phyloP scores from a whole-genome alignment of 2,329 filamentous ascomycete species.

The Fusarium dimerum region DNA sequence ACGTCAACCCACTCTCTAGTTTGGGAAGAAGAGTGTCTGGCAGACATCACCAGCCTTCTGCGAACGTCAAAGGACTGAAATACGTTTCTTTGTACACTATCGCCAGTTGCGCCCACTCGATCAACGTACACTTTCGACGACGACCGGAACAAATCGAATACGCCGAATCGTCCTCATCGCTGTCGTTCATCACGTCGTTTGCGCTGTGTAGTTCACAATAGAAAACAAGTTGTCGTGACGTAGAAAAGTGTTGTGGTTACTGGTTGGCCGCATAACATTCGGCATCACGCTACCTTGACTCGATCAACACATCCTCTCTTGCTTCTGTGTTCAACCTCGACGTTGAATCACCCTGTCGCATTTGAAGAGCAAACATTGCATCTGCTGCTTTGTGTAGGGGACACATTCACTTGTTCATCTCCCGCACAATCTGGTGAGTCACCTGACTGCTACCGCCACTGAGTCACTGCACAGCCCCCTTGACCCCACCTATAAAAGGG shows the following conservation, averaged over 20 bases:
- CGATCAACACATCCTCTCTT: constrained; percentile 4
- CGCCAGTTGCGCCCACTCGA: constrained; percentile 37
- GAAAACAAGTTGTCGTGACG: constrained; percentile 33
- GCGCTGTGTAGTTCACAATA: constrained; percentile 42
- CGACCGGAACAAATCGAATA: constrained; percentile 38
- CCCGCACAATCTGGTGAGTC: constrained; percentile 68
- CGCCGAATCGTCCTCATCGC: constrained; percentile 33
- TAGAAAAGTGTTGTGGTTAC: constrained; percentile 18
- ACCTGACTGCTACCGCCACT: constrained; percentile 11
- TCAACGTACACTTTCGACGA: constrained; percentile 34
- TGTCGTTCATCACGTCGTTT: constrained; percentile 35
- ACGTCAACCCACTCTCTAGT: constrained; percentile 26
- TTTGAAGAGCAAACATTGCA: constrained; percentile 20
- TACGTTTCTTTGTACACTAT: constrained; percentile 40
- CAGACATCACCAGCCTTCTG: constrained; percentile 22
- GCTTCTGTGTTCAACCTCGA: constrained; percentile 23
- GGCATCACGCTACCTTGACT: not conserved
- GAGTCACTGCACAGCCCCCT: constrained; percentile 25
- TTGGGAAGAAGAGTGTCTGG: constrained; percentile 22
- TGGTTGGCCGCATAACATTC: not conserved
- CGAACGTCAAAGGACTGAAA: constrained; percentile 44
- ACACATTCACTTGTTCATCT: constrained; percentile 99
- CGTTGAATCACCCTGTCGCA: constrained; percentile 15
- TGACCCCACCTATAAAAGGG: constrained; percentile 26
- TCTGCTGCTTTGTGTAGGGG: constrained; percentile 61